These are phyloP conservation scores for Pseudogymnoascus sp. DNA, from an alignment of 2,329 filamentous ascomycete species.

Conservation along the genomic window DNA sequence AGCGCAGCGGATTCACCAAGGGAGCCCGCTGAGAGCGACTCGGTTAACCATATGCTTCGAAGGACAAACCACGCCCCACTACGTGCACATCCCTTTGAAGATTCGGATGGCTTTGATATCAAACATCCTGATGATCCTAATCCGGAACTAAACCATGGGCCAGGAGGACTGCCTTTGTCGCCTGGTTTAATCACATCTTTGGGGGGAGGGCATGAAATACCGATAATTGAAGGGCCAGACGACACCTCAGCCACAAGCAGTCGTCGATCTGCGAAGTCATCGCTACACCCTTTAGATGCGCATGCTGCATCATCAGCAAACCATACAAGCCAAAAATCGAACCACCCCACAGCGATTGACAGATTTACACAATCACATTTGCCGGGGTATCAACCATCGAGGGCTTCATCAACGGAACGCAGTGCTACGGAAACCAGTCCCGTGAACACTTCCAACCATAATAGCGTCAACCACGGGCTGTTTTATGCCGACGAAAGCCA, in stretches of 20 bases:
- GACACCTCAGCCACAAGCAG: not conserved
- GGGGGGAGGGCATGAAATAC: not conserved
- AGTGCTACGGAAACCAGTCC: slow-evolving; percentile 50
- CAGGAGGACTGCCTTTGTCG: not conserved
- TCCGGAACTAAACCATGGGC: slow-evolving; percentile 15
- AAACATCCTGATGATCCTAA: not conserved
- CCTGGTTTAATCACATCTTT: slow-evolving; percentile 12
- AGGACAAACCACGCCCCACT: not conserved
- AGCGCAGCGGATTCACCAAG: slow-evolving; percentile 12
- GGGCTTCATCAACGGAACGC: slow-evolving; percentile 53
- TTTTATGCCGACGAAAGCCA: slow-evolving; percentile 39
- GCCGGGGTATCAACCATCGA: slow-evolving; percentile 41
- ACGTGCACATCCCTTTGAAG: not conserved
- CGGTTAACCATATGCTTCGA: not conserved
- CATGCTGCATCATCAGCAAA: slow-evolving; percentile 25
- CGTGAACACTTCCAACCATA: slow-evolving; percentile 52
- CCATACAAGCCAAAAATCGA: slow-evolving; percentile 22
- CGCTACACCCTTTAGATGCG: slow-evolving; percentile 25
- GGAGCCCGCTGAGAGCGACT: not conserved
- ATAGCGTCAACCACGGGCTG: slow-evolving; percentile 50
- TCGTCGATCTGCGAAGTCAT: slow-evolving; percentile 22
- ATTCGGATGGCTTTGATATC: not conserved
- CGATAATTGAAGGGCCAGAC: slow-evolving; percentile 6
- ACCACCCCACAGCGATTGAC: slow-evolving; percentile 28
- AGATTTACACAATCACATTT: slow-evolving; percentile 39